Percentiles rank a stretch among this genome's conserved stretches.
phyloP scores from a whole-genome alignment of 2,329 filamentous ascomycete genomes.

The Chrysosphaeria jannelii region DNA sequence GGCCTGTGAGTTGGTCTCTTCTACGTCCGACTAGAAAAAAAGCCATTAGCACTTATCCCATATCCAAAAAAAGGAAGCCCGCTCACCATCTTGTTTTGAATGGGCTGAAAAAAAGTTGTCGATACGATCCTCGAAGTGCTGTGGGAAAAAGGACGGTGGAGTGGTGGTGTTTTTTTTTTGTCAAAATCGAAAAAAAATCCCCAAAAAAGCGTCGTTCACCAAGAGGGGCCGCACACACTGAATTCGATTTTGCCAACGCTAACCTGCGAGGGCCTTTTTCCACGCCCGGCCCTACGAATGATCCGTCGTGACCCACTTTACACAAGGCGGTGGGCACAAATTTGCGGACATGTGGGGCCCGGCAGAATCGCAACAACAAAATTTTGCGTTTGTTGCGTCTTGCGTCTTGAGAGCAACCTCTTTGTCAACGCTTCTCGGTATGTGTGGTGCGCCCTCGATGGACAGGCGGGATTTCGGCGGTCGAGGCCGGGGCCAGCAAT shows the following conservation, averaged over 20 bases:
- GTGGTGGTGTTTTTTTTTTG: conserved; percentile 1
- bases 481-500: conserved; percentile 36
- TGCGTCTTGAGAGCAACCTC: too few species aligned
- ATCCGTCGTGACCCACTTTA: too few species aligned
- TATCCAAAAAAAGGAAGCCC: background rate
- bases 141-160: conserved; percentile 4
- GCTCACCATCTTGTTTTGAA: conserved; percentile 27
- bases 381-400: too few species aligned
- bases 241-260: too few species aligned
- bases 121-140: conserved; percentile 40
- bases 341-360: conserved; percentile 1
- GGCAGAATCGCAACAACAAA: conserved; percentile 3
- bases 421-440: too few species aligned
- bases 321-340: too few species aligned
- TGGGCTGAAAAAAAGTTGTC: too few species aligned
- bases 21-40: conserved; percentile 74
- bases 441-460: too few species aligned
- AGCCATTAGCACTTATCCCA: conserved; percentile 4
- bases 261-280: too few species aligned
- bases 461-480: too few species aligned
- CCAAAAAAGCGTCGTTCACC: background rate
- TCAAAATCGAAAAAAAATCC: conserved; percentile 1
- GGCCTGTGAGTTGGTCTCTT: conserved; percentile 77
- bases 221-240: too few species aligned
- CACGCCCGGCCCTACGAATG: too few species aligned